phyloP scores from a whole-genome alignment of 2,329 filamentous ascomycete genomes.

The Corinectria fuckeliana region DNA sequence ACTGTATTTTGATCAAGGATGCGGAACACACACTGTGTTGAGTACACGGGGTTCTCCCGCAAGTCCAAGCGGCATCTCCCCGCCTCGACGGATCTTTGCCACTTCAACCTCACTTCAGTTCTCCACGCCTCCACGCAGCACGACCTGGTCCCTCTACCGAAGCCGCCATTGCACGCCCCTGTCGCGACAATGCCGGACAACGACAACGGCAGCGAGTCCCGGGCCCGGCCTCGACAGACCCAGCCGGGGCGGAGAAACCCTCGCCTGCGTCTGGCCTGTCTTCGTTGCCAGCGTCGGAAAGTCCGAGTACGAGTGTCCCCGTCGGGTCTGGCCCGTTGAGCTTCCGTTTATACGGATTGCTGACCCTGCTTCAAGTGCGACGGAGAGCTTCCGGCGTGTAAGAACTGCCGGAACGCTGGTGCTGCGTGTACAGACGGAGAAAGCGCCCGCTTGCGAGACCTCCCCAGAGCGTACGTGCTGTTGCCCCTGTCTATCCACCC shows the following conservation, averaged over 20 bases:
- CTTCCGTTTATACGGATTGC: neutral
- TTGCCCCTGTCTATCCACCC: too few species aligned
- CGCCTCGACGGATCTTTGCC: conserved; percentile 23
- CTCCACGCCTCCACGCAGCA: neutral
- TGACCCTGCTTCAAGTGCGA: conserved; percentile 49
- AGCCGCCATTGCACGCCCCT: neutral
- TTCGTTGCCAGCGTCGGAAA: conserved; percentile 55
- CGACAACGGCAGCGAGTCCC: neutral
- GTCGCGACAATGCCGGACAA: conserved; percentile 25
- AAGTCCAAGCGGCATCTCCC: conserved; percentile 25
- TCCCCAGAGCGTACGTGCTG: conserved; percentile 49
- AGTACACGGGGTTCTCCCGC: neutral
- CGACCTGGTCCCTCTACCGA: neutral
- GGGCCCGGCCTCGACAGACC: conserved; percentile 14
- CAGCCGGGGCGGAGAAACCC: conserved; percentile 34
- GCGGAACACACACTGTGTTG: neutral
- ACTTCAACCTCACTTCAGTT: conserved; percentile 1
- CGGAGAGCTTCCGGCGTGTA: conserved; percentile 49
- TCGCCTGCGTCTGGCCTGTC: conserved; percentile 40
- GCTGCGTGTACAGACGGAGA: conserved; percentile 52
- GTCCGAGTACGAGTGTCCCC: conserved; percentile 47
- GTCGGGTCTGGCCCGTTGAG: neutral
- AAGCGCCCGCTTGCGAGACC: conserved; percentile 46
- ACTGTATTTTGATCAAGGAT: neutral
- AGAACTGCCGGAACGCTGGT: conserved; percentile 51